Evolutionary conservation across 2,329 filamentous ascomycete genomes (phyloP).

Genomic region (Pseudopithomyces chartarum): DNA sequence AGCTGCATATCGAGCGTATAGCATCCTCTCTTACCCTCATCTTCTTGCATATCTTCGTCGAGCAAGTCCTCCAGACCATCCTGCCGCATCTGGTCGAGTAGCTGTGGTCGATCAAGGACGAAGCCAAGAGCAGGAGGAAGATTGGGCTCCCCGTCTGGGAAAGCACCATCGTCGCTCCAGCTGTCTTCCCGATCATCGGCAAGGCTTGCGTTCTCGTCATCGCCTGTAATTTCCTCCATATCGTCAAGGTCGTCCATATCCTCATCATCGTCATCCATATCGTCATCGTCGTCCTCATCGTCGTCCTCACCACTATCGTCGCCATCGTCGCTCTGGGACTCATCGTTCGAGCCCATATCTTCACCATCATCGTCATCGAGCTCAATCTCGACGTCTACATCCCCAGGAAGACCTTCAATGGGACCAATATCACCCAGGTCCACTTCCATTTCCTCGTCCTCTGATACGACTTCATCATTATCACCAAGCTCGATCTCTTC

Average conservation of each 20-base stretch:
- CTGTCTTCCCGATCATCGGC: constrained; percentile 45
- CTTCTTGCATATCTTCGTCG: constrained; percentile 64
- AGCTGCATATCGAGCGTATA: neutral
- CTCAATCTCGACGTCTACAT: constrained; percentile 83
- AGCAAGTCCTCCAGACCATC: constrained; percentile 58
- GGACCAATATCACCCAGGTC: constrained; percentile 79
- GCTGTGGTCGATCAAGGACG: constrained; percentile 44
- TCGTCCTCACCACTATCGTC: constrained; percentile 58
- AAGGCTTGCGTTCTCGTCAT: constrained; percentile 54
- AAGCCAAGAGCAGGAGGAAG: constrained; percentile 50
- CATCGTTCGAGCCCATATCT: constrained; percentile 61
- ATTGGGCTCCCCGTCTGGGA: constrained; percentile 59
- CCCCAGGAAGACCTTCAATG: constrained; percentile 67
- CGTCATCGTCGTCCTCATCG: constrained; percentile 56
- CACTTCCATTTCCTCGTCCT: constrained; percentile 86
- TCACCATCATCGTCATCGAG: constrained; percentile 70
- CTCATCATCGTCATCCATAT: constrained; percentile 53
- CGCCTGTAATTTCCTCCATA: constrained; percentile 53
- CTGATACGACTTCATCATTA: constrained; percentile 74
- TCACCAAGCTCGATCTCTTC: constrained; percentile 76
- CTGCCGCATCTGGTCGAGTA: constrained; percentile 48
- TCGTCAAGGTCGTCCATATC: constrained; percentile 45
- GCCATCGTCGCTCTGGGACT: constrained; percentile 60
- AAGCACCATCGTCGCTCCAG: constrained; percentile 55
- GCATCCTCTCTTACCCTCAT: constrained; percentile 56